Evolutionary conservation across 2,329 filamentous ascomycete genomes (phyloP), one percentile per base, ranked within the genome.

Genomic region (Cadophora luteo-olivacea): DNA sequence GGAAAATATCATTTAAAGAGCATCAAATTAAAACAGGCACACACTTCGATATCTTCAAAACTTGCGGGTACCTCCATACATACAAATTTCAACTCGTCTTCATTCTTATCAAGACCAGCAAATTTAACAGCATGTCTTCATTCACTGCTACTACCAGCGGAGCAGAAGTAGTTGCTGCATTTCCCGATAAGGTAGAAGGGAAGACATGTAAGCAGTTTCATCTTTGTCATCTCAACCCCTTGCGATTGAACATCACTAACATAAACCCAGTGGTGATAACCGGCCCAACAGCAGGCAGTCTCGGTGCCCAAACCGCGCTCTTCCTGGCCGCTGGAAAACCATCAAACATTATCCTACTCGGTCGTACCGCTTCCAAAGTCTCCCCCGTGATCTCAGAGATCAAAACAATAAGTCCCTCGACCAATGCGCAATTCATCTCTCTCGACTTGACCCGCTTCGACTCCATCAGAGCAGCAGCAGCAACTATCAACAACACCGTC

Each of bases 361-460:
- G 65, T 19, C 62, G 68, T 33, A 65, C 51, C 4, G 45, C 8
- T 4, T 29, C 54, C 4, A 72, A 70, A 16, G 29, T 67, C 14
- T 19, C 68, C 4, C 16, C 33, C 12, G 52, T 71, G 11, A 65
- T 67, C 38, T 14, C 60, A 8, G 36, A 48, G 3, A 66, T 72
- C 33, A 52, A 65, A 25, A 36, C 32, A 3, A 62, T 41, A 19
- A 25, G 41, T 51, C 64, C 70, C 11, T 61, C 62, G 3, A 61
- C 63, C 3, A 52, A 60, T 7, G 60, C 55, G 0, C 32, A 52
- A 7, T 61, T 69, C 48, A 29, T 72, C 12, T 22, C 61, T 8
- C 29, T 73, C 36, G 80, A 83, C 51, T 78, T 84, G 9, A 74
- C 74, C n/a, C 82, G 80, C 24, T 70, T 81, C 16, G 76, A 78